Evolutionary conservation across 2,329 filamentous ascomycete species (phyloP).

Genomic region (Penicillium sp.): DNA sequence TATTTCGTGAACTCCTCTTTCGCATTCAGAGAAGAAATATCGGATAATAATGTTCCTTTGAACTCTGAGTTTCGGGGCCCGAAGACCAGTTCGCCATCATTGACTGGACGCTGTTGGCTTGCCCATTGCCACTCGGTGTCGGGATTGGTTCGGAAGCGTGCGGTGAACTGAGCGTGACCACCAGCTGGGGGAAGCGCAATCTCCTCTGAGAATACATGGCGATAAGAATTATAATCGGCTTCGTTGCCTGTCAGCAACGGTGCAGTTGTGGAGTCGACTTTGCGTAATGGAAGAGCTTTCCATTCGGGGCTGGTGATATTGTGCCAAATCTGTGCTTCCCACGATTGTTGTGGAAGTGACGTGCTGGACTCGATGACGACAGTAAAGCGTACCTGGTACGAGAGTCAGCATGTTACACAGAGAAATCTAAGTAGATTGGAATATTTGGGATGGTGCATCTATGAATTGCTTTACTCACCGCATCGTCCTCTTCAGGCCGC

Average conservation of each 20-base stretch:
- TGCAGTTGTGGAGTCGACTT: slow-evolving; percentile 25
- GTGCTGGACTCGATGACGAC: slow-evolving; percentile 68
- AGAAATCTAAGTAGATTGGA: not conserved
- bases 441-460: not conserved
- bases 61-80: slow-evolving; percentile 23
- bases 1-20: slow-evolving; percentile 29
- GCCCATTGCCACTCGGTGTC: slow-evolving; percentile 46
- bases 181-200: slow-evolving; percentile 28
- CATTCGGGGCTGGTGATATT: slow-evolving; percentile 61
- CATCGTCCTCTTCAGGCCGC: slow-evolving; percentile 20
- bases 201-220: slow-evolving; percentile 36
- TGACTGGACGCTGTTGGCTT: slow-evolving; percentile 41
- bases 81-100: slow-evolving; percentile 46
- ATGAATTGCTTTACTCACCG: slow-evolving; percentile 19
- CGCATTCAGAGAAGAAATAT: slow-evolving; percentile 10
- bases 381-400: slow-evolving; percentile 58
- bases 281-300: slow-evolving; percentile 58
- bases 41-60: not conserved
- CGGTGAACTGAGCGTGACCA: slow-evolving; percentile 41
- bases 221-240: slow-evolving; percentile 25
- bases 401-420: not conserved
- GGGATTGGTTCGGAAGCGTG: slow-evolving; percentile 42
- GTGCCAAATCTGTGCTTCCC: slow-evolving; percentile 77
- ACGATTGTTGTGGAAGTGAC: slow-evolving; percentile 56
- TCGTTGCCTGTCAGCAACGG: slow-evolving; percentile 29